Percentiles rank a stretch among this genome's conserved stretches.
phyloP scores from a whole-genome alignment of 2,329 filamentous ascomycete species.

The Elsinoe batatas region DNA sequence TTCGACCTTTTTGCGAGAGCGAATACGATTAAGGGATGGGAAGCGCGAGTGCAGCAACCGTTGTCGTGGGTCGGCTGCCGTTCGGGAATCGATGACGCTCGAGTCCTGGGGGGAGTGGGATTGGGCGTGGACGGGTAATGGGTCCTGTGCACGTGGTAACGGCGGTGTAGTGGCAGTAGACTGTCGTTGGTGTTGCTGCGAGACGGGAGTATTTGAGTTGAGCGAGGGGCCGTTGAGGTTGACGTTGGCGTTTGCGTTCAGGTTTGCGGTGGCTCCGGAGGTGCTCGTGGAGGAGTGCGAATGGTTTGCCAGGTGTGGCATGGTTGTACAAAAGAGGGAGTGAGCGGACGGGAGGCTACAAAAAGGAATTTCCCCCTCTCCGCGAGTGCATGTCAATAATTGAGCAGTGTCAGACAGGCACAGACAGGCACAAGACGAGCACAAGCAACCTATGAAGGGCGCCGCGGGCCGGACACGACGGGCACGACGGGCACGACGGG shows the following conservation, averaged over 20 bases:
- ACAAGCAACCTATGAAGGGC: not conserved
- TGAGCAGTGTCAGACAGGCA: not conserved
- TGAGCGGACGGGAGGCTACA: conserved; percentile 7
- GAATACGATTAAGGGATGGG: conserved; percentile 13
- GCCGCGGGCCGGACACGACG: not conserved
- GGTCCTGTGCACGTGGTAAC: conserved; percentile 9
- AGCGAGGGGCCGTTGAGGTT: not conserved
- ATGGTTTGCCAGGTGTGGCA: conserved; percentile 5
- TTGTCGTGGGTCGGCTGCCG: conserved; percentile 10
- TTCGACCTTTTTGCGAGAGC: conserved; percentile 10
- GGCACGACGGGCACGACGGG: not conserved
- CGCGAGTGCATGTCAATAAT: not conserved
- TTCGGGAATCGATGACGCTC: conserved; percentile 12
- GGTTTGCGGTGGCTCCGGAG: not conserved
- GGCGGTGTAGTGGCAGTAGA: conserved; percentile 10
- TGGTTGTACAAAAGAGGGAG: conserved; percentile 12
- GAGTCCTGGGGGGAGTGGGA: not conserved
- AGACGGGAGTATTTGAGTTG: conserved; percentile 9
- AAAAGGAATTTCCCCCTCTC: conserved; percentile 7
- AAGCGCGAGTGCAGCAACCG: conserved; percentile 13
- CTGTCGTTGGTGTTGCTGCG: conserved; percentile 4
- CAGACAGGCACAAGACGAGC: not conserved
- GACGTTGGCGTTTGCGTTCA: not conserved
- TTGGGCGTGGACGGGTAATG: not conserved
- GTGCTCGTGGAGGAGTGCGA: not conserved